A percentile compares a stretch with the other conserved stretches of the same genome.
Evolutionary conservation across 768 basidiomycete genomes (phyloP).

Genomic region (Hygrophoropsis aurantiaca): DNA sequence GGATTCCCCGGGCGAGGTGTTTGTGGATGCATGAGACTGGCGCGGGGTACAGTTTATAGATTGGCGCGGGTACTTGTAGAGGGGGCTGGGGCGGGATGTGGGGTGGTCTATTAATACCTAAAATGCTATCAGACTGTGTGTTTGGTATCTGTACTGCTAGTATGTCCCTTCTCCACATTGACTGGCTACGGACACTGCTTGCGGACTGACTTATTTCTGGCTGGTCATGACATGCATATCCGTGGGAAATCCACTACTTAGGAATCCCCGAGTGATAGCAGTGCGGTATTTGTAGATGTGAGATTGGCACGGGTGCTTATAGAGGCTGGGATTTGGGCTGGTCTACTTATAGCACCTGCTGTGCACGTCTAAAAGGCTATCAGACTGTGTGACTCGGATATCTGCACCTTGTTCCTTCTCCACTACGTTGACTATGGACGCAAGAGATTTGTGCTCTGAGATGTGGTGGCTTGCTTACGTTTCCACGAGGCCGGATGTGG

Average conservation of each 20-base stretch:
- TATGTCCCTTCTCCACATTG: no score
- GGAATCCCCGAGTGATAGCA: background rate
- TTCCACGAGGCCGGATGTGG: background rate
- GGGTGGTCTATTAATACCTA: no score
- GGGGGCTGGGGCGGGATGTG: no score
- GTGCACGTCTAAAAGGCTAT: constrained; percentile 9
- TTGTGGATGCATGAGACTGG: no score
- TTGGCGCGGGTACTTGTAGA: no score
- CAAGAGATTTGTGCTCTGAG: background rate
- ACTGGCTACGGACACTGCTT: no score
- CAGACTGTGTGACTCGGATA: background rate
- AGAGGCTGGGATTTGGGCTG: constrained; percentile 4
- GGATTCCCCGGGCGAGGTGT: no score
- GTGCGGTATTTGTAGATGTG: constrained; percentile 1
- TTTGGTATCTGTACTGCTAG: no score
- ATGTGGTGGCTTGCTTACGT: background rate
- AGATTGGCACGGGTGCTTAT: background rate
- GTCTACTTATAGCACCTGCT: constrained; percentile 12
- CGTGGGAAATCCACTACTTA: background rate
- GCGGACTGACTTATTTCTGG: background rate
- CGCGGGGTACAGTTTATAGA: no score
- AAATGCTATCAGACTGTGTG: no score
- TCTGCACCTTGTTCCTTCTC: background rate
- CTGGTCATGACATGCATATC: background rate
- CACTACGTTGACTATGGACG: background rate